Percentiles rank a stretch among this genome's conserved stretches.
These are phyloP conservation scores for Rhizopogon sp. DNA, from an alignment of 768 basidiomycete genomes.

Conservation along the genomic window DNA sequence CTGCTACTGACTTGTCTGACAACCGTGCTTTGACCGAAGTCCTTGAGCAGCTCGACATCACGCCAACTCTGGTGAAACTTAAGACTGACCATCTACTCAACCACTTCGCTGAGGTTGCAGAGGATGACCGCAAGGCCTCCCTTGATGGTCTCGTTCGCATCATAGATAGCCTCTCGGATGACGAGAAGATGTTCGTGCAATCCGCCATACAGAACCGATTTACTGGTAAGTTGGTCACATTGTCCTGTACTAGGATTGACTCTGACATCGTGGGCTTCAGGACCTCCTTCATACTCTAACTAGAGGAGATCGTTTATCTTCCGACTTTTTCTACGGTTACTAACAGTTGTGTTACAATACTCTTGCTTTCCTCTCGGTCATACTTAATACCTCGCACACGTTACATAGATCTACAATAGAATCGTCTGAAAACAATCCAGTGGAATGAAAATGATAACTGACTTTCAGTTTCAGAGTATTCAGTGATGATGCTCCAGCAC, in stretches of 20 bases:
- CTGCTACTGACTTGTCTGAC: slow-evolving; percentile 45
- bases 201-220: slow-evolving; percentile 59
- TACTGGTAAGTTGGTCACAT: slow-evolving; percentile 42
- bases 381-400: neutral
- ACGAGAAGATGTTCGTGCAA: slow-evolving; percentile 62
- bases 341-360: neutral
- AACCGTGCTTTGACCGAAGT: slow-evolving; percentile 56
- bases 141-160: slow-evolving; percentile 70
- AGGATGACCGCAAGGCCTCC: slow-evolving; percentile 73
- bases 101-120: slow-evolving; percentile 60
- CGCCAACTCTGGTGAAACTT: slow-evolving; percentile 56
- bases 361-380: neutral
- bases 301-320: slow-evolving; percentile 1
- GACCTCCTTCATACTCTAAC: slow-evolving; percentile 37
- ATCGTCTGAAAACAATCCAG: neutral
- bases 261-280: slow-evolving; percentile 16
- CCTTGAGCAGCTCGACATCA: slow-evolving; percentile 68
- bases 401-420: neutral
- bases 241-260: neutral
- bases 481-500: no score
- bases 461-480: no score
- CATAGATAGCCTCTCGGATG: slow-evolving; percentile 66
- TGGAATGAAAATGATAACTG: no score
- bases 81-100: slow-evolving; percentile 66
- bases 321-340: neutral